Evolutionary conservation across 176 grass and related monocot species (phyloP).

Genomic region (Eragrostis curvula): DNA sequence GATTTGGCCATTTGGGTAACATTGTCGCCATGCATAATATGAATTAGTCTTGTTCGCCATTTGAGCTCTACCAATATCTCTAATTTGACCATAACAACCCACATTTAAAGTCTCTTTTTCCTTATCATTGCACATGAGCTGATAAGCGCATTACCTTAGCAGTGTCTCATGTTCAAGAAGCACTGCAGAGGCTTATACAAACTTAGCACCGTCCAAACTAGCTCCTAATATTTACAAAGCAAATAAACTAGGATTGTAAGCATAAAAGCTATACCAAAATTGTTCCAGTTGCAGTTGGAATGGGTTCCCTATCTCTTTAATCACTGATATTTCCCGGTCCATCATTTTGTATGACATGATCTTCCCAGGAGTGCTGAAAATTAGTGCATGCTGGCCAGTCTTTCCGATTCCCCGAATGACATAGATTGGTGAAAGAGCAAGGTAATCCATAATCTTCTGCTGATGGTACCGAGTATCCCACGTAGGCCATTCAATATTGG

Average conservation of each 20-base stretch:
- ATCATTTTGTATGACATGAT: background rate
- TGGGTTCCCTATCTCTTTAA: background rate
- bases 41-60: too few relatives aligned
- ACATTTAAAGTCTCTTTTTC: too few relatives aligned
- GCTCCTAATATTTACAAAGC: too few relatives aligned
- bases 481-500: background rate
- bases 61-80: background rate
- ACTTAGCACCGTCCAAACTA: too few relatives aligned
- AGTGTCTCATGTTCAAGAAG: too few relatives aligned
- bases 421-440: background rate
- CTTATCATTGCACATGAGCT: too few relatives aligned
- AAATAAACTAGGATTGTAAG: background rate
- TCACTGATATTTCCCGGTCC: background rate
- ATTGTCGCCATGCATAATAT: background rate
- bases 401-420: background rate
- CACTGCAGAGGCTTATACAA: too few relatives aligned
- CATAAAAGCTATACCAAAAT: background rate
- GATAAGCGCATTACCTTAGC: too few relatives aligned
- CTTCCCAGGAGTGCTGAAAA: background rate
- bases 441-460: background rate
- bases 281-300: background rate
- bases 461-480: background rate
- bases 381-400: background rate
- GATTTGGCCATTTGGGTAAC: background rate
- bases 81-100: too few relatives aligned